Evolutionary conservation across 306 rosid genomes (phyloP).

Genomic region (Trichosanthes cucumerina): DNA sequence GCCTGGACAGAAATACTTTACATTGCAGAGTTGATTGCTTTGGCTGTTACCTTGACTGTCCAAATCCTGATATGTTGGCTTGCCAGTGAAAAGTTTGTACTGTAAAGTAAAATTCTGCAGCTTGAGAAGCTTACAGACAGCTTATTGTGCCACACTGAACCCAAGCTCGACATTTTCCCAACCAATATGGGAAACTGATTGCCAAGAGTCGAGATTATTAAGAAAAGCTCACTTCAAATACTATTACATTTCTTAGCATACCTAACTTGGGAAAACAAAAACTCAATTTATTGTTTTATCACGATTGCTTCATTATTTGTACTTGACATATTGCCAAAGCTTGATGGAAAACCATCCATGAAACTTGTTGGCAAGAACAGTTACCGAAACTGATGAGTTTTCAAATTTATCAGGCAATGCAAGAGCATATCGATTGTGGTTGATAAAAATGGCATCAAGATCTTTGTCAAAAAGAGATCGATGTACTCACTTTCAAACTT

Average conservation of each 20-base stretch:
- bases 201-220: conserved; percentile 21
- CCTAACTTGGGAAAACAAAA: conserved; percentile 60
- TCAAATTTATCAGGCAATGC: conserved; percentile 49
- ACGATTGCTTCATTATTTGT: conserved; percentile 44
- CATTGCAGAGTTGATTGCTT: conserved; percentile 25
- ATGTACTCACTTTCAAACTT: too few relatives aligned
- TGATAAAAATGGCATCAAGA: conserved; percentile 62
- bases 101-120: conserved; percentile 21
- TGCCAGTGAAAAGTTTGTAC: conserved; percentile 24
- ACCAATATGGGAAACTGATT: conserved; percentile 43
- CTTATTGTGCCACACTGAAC: conserved; percentile 44
- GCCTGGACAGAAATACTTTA: conserved; percentile 8
- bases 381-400: conserved; percentile 56
- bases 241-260: conserved; percentile 36
- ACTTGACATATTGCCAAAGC: conserved; percentile 60
- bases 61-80: conserved; percentile 17
- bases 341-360: conserved; percentile 59
- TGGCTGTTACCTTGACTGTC: conserved; percentile 13
- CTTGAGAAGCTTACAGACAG: conserved; percentile 24
- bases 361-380: conserved; percentile 61
- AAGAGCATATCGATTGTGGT: conserved; percentile 41
- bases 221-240: conserved; percentile 49
- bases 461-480: conserved; percentile 47
- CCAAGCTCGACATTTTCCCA: conserved; percentile 39
- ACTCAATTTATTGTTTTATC: conserved; percentile 29